Percentiles rank a stretch among this genome's conserved stretches.
Evolutionary conservation across 495 filamentous ascomycete genomes (phyloP).

Genomic region (Lindgomyces ingoldianus): DNA sequence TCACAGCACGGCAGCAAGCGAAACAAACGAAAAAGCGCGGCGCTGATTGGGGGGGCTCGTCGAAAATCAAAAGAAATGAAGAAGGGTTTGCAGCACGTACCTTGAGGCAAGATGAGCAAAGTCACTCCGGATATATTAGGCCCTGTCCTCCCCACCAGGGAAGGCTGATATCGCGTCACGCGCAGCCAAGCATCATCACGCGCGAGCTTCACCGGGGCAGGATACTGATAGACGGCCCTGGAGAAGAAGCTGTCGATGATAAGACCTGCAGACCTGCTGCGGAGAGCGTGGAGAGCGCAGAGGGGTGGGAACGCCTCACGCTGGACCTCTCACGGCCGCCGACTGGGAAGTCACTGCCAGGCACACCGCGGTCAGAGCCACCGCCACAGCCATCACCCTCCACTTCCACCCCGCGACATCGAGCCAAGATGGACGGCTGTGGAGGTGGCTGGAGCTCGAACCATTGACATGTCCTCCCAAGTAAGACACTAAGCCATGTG

Average conservation of each 20-base stretch:
- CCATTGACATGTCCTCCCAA: too few relatives aligned
- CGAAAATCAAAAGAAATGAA: background rate
- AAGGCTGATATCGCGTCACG: slow-evolving; percentile 4
- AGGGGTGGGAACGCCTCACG: background rate
- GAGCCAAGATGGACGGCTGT: too few relatives aligned
- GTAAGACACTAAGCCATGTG: too few relatives aligned
- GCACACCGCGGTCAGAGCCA: background rate
- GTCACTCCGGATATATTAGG: background rate
- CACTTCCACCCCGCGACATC: background rate
- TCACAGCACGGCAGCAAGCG: background rate
- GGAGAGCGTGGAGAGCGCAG: too few relatives aligned
- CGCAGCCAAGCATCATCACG: background rate
- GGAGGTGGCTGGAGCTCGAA: too few relatives aligned
- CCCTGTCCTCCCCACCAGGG: background rate
- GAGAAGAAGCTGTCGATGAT: background rate
- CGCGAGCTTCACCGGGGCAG: background rate
- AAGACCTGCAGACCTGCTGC: background rate
- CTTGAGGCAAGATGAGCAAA: background rate
- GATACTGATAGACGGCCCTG: background rate
- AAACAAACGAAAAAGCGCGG: background rate
- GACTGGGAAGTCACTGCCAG: background rate
- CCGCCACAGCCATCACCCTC: background rate
- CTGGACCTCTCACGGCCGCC: too few relatives aligned
- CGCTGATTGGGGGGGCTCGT: background rate
- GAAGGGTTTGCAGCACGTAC: background rate